Conservation (phyloP, 139 green algal species). For the Chlorella sp. region DNA sequence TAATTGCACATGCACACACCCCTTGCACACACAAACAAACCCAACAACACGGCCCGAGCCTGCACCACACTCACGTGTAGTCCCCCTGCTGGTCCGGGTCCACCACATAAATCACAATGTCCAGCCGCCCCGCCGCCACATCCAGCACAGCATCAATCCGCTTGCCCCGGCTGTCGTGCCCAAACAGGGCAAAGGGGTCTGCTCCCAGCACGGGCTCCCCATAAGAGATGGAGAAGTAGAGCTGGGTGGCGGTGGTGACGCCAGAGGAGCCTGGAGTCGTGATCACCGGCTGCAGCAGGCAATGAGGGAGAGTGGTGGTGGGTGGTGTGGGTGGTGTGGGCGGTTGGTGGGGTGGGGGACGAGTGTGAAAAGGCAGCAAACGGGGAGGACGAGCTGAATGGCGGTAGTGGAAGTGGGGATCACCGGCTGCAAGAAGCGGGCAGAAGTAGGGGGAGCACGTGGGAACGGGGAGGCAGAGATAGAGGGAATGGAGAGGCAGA, state of each 20-base stretch:
- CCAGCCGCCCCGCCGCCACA: slow-evolving; percentile 16
- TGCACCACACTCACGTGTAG: not conserved
- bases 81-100: not conserved
- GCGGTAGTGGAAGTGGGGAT: too few relatives aligned
- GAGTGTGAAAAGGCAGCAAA: too few relatives aligned
- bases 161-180: not conserved
- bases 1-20: too few relatives aligned
- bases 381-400: too few relatives aligned
- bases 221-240: slow-evolving; percentile 24
- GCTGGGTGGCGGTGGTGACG: slow-evolving; percentile 7
- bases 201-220: slow-evolving; percentile 28
- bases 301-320: not conserved
- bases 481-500: slow-evolving; percentile 18
- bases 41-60: too few relatives aligned
- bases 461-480: too few relatives aligned
- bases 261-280: slow-evolving; percentile 8
- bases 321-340: not conserved
- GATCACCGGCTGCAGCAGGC: slow-evolving; percentile 7
- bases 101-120: slow-evolving; percentile 1
- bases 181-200: slow-evolving; percentile 11
- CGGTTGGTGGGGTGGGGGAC: not conserved
- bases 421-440: too few relatives aligned
- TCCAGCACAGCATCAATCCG: slow-evolving; percentile 28
- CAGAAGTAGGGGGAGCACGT: too few relatives aligned
- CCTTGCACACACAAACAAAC: too few relatives aligned